Percentiles rank a stretch among this genome's conserved stretches.
These are phyloP conservation scores for Pyronema domesticum DNA, from an alignment of 495 filamentous ascomycete species.

Conservation along the genomic window DNA sequence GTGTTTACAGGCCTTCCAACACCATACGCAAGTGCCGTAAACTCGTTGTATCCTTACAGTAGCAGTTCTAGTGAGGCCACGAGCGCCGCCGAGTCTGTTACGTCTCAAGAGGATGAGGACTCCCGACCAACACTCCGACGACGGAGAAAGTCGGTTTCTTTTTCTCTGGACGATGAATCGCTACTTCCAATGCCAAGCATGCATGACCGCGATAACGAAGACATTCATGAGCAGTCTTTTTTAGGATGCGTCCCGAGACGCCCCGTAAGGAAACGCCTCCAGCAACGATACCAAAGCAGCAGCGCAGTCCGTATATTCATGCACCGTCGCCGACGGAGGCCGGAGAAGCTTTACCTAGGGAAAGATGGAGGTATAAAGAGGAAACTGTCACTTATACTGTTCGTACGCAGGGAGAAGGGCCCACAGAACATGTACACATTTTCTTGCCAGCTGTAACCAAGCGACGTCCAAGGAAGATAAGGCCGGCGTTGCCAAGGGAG, in stretches of 20 bases:
- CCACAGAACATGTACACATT: neutral
- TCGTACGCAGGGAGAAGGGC: neutral
- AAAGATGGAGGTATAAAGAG: neutral
- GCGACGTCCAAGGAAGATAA: neutral
- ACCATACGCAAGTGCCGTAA: constrained; percentile 10
- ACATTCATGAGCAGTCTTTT: neutral
- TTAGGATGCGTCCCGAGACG: neutral
- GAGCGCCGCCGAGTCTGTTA: neutral
- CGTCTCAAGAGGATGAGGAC: constrained; percentile 6
- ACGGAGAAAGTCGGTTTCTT: constrained; percentile 5
- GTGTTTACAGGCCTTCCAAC: constrained; percentile 20
- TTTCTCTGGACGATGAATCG: neutral
- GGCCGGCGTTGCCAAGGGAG: neutral
- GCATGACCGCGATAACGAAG: neutral
- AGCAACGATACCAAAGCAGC: neutral
- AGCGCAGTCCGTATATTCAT: too few relatives aligned
- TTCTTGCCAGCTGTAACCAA: neutral
- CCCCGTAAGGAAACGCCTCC: neutral
- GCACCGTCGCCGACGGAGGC: neutral
- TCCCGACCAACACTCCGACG: constrained; percentile 8
- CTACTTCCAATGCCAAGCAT: constrained; percentile 12
- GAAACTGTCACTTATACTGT: neutral
- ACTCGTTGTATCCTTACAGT: constrained; percentile 10
- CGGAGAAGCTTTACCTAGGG: neutral
- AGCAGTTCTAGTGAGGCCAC: constrained; percentile 10